A percentile compares a stretch with the other conserved stretches of the same genome.
Conservation (phyloP, 108 stramenopile genomes). For the Parietichytrium sp. region DNA sequence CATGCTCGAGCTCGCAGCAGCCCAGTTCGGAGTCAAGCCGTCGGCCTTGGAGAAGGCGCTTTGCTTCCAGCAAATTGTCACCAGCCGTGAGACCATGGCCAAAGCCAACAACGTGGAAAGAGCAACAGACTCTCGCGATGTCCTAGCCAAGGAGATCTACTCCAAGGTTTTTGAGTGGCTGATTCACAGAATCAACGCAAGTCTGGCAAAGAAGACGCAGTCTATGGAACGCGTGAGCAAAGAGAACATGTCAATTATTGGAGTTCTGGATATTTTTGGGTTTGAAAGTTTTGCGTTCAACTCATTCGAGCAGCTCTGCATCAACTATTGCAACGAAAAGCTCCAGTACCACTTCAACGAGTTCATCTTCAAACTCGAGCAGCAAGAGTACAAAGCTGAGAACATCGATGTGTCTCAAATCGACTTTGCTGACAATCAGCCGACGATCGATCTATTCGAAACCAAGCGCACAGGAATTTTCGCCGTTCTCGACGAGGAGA, state of each 20-base stretch:
- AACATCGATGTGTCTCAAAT: conserved; percentile 53
- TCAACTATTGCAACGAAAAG: conserved; percentile 67
- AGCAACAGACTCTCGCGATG: conserved; percentile 62
- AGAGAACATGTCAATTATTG: neutral
- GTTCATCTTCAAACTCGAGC: conserved; percentile 62
- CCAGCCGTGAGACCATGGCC: conserved; percentile 39
- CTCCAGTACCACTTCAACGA: conserved; percentile 67
- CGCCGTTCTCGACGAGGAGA: conserved; percentile 68
- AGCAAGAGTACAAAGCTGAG: conserved; percentile 56
- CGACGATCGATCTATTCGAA: conserved; percentile 60
- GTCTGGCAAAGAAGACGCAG: conserved; percentile 52
- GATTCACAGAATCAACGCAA: conserved; percentile 61
- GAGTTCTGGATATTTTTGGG: conserved; percentile 86
- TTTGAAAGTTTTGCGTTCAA: conserved; percentile 83
- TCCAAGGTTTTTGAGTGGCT: conserved; percentile 61
- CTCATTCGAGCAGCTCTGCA: conserved; percentile 71
- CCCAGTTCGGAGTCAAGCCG: conserved; percentile 52
- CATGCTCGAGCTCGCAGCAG: conserved; percentile 46
- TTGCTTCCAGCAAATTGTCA: conserved; percentile 28
- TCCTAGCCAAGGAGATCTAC: conserved; percentile 65
- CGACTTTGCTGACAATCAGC: conserved; percentile 61
- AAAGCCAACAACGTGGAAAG: conserved; percentile 50
- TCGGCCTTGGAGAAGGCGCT: conserved; percentile 46
- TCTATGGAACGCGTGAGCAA: neutral
- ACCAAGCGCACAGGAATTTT: conserved; percentile 53